Percentiles rank a stretch among this genome's conserved stretches.
These are phyloP conservation scores for Nicotiana tabacum DNA, from an alignment of 257 asterid genomes.

Conservation along the genomic window DNA sequence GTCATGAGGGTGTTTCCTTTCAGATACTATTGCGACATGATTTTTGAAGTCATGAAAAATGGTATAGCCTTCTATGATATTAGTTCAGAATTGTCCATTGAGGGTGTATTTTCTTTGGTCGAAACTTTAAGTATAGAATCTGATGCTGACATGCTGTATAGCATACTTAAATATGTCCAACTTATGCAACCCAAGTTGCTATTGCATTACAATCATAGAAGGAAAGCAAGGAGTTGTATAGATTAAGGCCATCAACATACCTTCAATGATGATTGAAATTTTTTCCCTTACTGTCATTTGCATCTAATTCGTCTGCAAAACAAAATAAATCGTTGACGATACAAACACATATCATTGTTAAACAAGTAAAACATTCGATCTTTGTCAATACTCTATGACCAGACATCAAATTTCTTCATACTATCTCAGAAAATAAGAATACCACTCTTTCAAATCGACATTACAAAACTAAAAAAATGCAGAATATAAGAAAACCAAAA, in stretches of 20 bases:
- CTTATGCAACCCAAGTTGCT: too few relatives aligned
- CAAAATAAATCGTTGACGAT: too few relatives aligned
- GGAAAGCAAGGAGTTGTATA: too few relatives aligned
- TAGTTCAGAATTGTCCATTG: background rate
- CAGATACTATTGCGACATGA: slow-evolving; percentile 94
- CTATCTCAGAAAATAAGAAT: background rate
- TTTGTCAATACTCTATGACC: too few relatives aligned
- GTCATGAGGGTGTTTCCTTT: slow-evolving; percentile 96
- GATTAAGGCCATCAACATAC: too few relatives aligned
- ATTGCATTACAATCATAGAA: too few relatives aligned
- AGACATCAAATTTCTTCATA: too few relatives aligned
- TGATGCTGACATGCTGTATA: background rate
- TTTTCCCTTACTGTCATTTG: too few relatives aligned
- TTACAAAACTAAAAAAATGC: background rate
- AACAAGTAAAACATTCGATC: too few relatives aligned
- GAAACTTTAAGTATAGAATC: background rate
- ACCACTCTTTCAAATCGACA: background rate
- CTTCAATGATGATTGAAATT: too few relatives aligned
- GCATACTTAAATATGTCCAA: background rate
- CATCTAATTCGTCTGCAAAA: too few relatives aligned
- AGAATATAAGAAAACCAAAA: background rate
- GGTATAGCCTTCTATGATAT: slow-evolving; percentile 40
- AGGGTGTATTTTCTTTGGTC: background rate
- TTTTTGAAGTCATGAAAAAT: slow-evolving; percentile 96
- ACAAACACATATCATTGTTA: too few relatives aligned